phyloP scores from a whole-genome alignment of 2,329 filamentous ascomycete species.

The Colletotrichum limetticola region DNA sequence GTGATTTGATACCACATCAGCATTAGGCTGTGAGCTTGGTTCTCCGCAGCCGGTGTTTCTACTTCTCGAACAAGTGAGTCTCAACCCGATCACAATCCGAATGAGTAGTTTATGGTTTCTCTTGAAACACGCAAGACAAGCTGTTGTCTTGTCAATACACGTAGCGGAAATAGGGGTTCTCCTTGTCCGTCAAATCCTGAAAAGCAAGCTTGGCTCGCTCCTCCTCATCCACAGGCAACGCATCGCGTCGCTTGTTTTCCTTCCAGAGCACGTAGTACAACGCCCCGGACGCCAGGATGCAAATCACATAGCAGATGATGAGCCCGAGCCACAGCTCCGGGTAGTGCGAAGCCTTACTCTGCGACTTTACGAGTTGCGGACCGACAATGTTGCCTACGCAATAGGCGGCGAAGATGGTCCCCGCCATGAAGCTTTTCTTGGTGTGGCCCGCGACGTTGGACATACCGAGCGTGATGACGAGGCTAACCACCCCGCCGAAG shows the following conservation, averaged over 20 bases:
- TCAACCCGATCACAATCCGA: background rate
- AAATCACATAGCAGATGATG: slow-evolving; percentile 75
- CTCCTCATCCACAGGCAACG: slow-evolving; percentile 62
- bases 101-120: background rate
- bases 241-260: slow-evolving; percentile 67
- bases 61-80: background rate
- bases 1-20: background rate
- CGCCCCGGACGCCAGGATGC: slow-evolving; percentile 64
- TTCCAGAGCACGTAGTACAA: slow-evolving; percentile 68
- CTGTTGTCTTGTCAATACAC: slow-evolving; percentile 41
- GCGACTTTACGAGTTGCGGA: slow-evolving; percentile 75
- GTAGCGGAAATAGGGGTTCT: slow-evolving; percentile 76
- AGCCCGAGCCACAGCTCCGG: slow-evolving; percentile 77
- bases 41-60: background rate
- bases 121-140: background rate
- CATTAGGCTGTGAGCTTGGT: background rate
- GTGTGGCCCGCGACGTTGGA: slow-evolving; percentile 80
- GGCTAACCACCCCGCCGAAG: slow-evolving; percentile 76
- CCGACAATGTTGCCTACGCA: slow-evolving; percentile 82
- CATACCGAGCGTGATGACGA: slow-evolving; percentile 63
- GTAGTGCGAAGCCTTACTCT: slow-evolving; percentile 74
- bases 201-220: slow-evolving; percentile 75
- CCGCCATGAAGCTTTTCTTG: slow-evolving; percentile 82
- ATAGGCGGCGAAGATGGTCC: slow-evolving; percentile 79
- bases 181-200: slow-evolving; percentile 74